A percentile compares a stretch with the other conserved stretches of the same genome.
phyloP scores from a whole-genome alignment of 306 rosid genomes.

The Ziziphus jujuba region DNA sequence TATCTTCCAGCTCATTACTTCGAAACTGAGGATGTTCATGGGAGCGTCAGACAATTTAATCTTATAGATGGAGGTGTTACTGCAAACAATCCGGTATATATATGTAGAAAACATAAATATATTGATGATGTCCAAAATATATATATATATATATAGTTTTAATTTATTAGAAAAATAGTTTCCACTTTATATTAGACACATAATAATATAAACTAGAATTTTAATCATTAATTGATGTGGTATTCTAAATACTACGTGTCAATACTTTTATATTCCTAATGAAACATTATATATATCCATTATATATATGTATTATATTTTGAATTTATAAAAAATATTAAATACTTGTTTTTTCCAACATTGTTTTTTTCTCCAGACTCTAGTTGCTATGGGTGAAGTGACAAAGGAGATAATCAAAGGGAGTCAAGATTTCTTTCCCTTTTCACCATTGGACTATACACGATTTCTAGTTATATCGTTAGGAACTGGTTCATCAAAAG shows the following conservation, averaged over 20 bases:
- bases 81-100: slow-evolving; percentile 66
- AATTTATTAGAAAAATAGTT: no score
- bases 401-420: slow-evolving; percentile 34
- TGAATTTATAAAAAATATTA: background rate
- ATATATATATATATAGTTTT: no score
- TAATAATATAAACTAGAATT: no score
- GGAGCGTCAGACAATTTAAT: slow-evolving; percentile 37
- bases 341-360: background rate
- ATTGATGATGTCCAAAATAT: no score
- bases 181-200: no score
- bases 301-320: background rate
- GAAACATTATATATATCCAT: no score
- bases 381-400: slow-evolving; percentile 61
- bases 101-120: background rate
- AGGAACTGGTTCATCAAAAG: slow-evolving; percentile 50
- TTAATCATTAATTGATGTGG: no score
- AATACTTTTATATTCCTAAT: no score
- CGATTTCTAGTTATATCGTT: slow-evolving; percentile 48
- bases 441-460: slow-evolving; percentile 26
- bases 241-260: no score
- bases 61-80: slow-evolving; percentile 72
- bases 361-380: slow-evolving; percentile 34
- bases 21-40: slow-evolving; percentile 26
- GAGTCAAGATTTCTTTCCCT: slow-evolving; percentile 15
- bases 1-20: slow-evolving; percentile 67